These are phyloP conservation scores for Ammopiptanthus mongolicus DNA, from an alignment of 306 rosid genomes.

Conservation along the genomic window DNA sequence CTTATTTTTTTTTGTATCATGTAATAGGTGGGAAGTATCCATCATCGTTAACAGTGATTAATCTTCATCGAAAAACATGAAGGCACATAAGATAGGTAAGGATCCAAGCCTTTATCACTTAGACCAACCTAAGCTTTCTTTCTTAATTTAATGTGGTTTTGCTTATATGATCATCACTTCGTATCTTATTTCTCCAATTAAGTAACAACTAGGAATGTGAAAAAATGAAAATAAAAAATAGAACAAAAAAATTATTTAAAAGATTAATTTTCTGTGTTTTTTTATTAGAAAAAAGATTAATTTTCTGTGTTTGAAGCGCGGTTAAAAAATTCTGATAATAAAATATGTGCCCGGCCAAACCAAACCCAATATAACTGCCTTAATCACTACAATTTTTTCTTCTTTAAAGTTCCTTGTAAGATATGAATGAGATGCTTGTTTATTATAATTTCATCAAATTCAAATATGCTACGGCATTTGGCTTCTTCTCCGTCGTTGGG, in stretches of 20 bases:
- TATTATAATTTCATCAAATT: not conserved
- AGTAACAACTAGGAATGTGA: not conserved
- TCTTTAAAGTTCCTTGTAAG: not conserved
- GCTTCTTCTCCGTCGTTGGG: constrained; percentile 24
- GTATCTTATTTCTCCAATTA: not conserved
- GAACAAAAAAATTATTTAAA: not conserved
- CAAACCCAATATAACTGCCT: not conserved
- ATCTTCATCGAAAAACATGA: too few relatives aligned
- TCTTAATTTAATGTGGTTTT: not conserved
- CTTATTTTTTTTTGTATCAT: too few relatives aligned
- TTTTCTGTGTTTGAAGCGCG: not conserved
- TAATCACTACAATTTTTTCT: not conserved
- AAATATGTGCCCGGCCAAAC: not conserved
- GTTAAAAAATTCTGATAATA: not conserved
- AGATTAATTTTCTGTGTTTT: not conserved
- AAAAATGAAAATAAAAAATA: not conserved
- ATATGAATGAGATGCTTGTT: constrained; percentile 6
- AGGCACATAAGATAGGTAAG: too few relatives aligned
- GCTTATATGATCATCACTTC: not conserved
- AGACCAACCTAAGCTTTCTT: too few relatives aligned
- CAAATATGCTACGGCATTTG: constrained; percentile 18
- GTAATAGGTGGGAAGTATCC: too few relatives aligned
- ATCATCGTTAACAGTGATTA: too few relatives aligned
- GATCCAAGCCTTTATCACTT: too few relatives aligned
- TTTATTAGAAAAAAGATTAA: too few relatives aligned